These are phyloP conservation scores for Pythium vanterpoolii DNA, from an alignment of 352 stramenopile genomes.

Conservation along the genomic window DNA sequence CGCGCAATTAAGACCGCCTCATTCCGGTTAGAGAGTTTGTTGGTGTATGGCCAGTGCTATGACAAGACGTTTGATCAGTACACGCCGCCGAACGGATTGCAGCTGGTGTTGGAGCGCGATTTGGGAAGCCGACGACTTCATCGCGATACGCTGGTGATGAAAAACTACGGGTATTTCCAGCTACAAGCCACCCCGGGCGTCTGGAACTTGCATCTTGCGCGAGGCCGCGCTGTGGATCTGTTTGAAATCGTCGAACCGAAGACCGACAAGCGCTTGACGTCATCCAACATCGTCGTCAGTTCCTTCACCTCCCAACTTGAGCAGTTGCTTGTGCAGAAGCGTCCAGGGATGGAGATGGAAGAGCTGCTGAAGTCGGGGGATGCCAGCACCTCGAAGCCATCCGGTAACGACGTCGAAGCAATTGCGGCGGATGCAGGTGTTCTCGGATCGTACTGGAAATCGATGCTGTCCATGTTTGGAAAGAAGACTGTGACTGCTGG, in stretches of 20 bases:
- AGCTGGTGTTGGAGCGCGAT: slow-evolving; percentile 87
- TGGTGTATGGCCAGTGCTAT: slow-evolving; percentile 90
- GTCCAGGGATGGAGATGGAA: slow-evolving; percentile 84
- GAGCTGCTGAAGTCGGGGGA: slow-evolving; percentile 42
- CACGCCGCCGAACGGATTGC: slow-evolving; percentile 86
- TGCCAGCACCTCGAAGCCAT: slow-evolving; percentile 9
- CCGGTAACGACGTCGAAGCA: slow-evolving; percentile 29
- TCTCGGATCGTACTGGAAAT: slow-evolving; percentile 68
- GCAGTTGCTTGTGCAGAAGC: slow-evolving; percentile 91
- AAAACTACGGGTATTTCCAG: slow-evolving; percentile 99
- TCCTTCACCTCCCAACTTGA: slow-evolving; percentile 88
- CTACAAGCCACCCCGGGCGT: slow-evolving; percentile 95
- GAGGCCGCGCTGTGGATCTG: slow-evolving; percentile 65
- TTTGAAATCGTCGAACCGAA: slow-evolving; percentile 72
- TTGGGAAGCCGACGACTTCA: slow-evolving; percentile 49
- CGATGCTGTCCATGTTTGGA: slow-evolving; percentile 61
- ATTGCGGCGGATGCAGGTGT: slow-evolving; percentile 47
- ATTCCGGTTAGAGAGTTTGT: slow-evolving; percentile 87
- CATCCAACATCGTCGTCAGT: slow-evolving; percentile 50
- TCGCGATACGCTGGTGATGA: slow-evolving; percentile 99
- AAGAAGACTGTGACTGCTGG: slow-evolving; percentile 27
- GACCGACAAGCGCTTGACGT: slow-evolving; percentile 36
- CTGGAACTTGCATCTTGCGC: slow-evolving; percentile 90
- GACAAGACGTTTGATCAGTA: slow-evolving; percentile 82
- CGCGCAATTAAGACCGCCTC: slow-evolving; percentile 60